Conservation (phyloP, 768 basidiomycete species). For the Gautieria morchelliformis region DNA sequence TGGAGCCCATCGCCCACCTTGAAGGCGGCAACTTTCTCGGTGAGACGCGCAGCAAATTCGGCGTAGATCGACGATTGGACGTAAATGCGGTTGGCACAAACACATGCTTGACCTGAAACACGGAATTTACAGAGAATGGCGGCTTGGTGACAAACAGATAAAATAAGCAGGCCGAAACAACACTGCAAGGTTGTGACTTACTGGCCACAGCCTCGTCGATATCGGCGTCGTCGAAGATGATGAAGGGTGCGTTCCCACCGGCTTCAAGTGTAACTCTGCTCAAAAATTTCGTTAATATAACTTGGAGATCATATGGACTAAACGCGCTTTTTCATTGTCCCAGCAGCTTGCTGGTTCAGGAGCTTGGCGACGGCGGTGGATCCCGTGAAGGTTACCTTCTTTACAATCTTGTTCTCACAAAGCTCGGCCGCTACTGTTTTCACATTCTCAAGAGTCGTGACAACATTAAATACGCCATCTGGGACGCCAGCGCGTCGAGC, state of each 20-base stretch:
- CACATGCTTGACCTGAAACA: constrained; percentile 70
- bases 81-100: constrained; percentile 86
- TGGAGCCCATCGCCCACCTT: constrained; percentile 87
- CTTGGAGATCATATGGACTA: not conserved
- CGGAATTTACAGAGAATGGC: constrained; percentile 77
- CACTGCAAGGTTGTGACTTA: constrained; percentile 20
- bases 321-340: constrained; percentile 73
- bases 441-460: constrained; percentile 82
- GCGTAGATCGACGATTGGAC: constrained; percentile 89
- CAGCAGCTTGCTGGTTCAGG: constrained; percentile 61
- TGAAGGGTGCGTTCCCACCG: constrained; percentile 93
- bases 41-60: constrained; percentile 81
- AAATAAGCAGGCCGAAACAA: not conserved
- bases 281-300: constrained; percentile 2
- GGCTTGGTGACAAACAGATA: constrained; percentile 27
- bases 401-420: constrained; percentile 78
- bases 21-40: constrained; percentile 73
- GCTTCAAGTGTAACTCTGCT: constrained; percentile 70
- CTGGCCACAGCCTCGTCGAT: constrained; percentile 87
- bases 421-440: constrained; percentile 87
- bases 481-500: constrained; percentile 86
- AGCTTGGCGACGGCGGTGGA: constrained; percentile 74
- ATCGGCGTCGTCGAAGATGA: constrained; percentile 95
- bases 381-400: constrained; percentile 89
- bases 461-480: constrained; percentile 88